phyloP scores from a whole-genome alignment of 2,329 filamentous ascomycete species.

The Acrocalymma vagum region DNA sequence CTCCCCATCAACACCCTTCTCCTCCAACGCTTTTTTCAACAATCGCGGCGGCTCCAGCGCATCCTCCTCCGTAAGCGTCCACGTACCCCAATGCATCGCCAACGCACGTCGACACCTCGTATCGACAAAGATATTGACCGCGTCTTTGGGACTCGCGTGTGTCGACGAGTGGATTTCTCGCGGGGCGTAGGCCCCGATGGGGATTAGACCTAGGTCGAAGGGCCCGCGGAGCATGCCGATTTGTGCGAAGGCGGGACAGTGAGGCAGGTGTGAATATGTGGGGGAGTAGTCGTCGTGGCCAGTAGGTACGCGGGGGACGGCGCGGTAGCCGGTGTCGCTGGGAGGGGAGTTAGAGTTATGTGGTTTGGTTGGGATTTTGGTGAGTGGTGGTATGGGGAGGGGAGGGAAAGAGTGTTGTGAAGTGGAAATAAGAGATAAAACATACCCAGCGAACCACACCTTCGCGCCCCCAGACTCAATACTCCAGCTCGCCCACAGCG shows the following conservation, averaged over 20 bases:
- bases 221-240: slow-evolving; percentile 83
- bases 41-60: slow-evolving; percentile 81
- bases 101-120: slow-evolving; percentile 80
- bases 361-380: no score
- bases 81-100: slow-evolving; percentile 91
- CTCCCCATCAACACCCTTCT: slow-evolving; percentile 80
- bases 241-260: slow-evolving; percentile 84
- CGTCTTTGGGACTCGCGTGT: slow-evolving; percentile 87
- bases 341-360: neutral
- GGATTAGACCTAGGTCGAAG: slow-evolving; percentile 91
- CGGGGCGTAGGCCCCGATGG: slow-evolving; percentile 88
- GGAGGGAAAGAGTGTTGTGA: neutral
- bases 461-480: slow-evolving; percentile 76
- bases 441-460: slow-evolving; percentile 80
- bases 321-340: slow-evolving; percentile 90
- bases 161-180: slow-evolving; percentile 78
- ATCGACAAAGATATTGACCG: slow-evolving; percentile 88
- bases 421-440: slow-evolving; percentile 8
- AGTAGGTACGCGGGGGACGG: slow-evolving; percentile 71
- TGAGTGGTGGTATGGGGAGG: slow-evolving; percentile 27
- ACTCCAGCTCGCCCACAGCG: slow-evolving; percentile 90
- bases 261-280: slow-evolving; percentile 69
- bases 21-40: slow-evolving; percentile 75
- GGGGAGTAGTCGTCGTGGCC: slow-evolving; percentile 75
- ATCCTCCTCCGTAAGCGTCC: slow-evolving; percentile 86